Conservation (phyloP, 768 basidiomycete species). For the Hericium alpestre region DNA sequence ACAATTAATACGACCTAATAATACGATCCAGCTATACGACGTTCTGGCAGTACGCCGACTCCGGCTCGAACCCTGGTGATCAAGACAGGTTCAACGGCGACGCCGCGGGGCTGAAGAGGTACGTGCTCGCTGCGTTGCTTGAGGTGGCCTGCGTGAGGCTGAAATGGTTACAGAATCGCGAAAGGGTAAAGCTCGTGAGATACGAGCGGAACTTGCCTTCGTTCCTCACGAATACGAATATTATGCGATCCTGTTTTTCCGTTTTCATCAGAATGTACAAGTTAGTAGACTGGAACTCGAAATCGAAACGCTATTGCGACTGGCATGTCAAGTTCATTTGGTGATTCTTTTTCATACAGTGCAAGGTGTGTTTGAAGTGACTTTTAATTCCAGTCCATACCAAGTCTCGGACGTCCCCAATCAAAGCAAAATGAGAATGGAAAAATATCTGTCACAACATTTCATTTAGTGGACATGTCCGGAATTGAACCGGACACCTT, state of each 20-base stretch:
- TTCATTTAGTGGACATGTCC: background rate
- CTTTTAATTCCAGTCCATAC: too few relatives aligned
- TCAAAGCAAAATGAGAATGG: too few relatives aligned
- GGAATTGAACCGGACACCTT: background rate
- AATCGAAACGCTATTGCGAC: too few relatives aligned
- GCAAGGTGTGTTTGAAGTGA: too few relatives aligned
- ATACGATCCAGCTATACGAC: slow-evolving; percentile 29
- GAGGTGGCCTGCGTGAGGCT: background rate
- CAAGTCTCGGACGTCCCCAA: too few relatives aligned
- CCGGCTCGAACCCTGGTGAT: slow-evolving; percentile 47
- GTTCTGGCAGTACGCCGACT: slow-evolving; percentile 54
- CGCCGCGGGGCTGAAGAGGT: slow-evolving; percentile 31
- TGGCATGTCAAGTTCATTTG: too few relatives aligned
- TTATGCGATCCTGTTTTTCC: background rate
- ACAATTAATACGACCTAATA: background rate
- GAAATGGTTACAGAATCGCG: background rate
- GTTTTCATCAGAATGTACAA: background rate
- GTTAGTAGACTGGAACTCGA: background rate
- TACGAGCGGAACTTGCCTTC: background rate
- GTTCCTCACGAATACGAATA: background rate
- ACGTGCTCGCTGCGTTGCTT: background rate
- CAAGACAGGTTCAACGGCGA: slow-evolving; percentile 49
- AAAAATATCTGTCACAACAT: too few relatives aligned
- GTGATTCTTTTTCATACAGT: too few relatives aligned
- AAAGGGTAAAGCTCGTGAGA: background rate